These are phyloP conservation scores for Rubia balearica DNA, from an alignment of 305 asterid species.

Conservation along the genomic window DNA sequence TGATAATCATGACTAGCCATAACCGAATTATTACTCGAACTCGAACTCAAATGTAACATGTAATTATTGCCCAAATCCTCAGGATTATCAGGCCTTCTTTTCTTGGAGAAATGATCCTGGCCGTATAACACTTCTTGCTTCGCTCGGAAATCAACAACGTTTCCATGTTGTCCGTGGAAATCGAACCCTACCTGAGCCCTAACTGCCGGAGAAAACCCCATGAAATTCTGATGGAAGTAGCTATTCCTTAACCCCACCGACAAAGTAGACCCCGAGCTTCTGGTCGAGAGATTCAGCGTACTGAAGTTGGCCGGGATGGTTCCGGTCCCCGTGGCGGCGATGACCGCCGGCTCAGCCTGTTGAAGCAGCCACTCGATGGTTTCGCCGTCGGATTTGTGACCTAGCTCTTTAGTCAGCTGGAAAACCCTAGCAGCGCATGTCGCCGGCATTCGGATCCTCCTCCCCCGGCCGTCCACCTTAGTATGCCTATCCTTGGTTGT, in stretches of 20 bases:
- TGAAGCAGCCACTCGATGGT: slow-evolving; percentile 68
- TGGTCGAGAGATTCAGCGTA: slow-evolving; percentile 48
- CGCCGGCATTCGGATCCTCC: slow-evolving; percentile 69
- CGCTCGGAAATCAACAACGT: slow-evolving; percentile 20
- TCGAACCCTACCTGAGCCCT: slow-evolving; percentile 14
- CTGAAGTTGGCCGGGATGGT: slow-evolving; percentile 62
- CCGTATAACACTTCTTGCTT: slow-evolving; percentile 38
- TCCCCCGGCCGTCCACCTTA: slow-evolving; percentile 72
- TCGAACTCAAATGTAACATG: slow-evolving; percentile 44
- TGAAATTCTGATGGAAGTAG: slow-evolving; percentile 25
- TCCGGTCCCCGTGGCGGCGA: slow-evolving; percentile 76
- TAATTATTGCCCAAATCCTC: slow-evolving; percentile 36
- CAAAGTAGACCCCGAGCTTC: slow-evolving; percentile 49
- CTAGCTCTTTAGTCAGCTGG: slow-evolving; percentile 59
- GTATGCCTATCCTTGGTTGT: slow-evolving; percentile 60
- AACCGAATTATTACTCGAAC: slow-evolving; percentile 27
- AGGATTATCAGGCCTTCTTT: slow-evolving; percentile 30
- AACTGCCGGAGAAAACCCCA: slow-evolving; percentile 19
- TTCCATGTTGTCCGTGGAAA: slow-evolving; percentile 17
- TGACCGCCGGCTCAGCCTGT: slow-evolving; percentile 72
- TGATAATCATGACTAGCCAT: slow-evolving; percentile 46
- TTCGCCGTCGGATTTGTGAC: slow-evolving; percentile 67
- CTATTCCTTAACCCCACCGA: slow-evolving; percentile 27
- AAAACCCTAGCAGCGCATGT: slow-evolving; percentile 72
- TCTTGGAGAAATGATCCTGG: slow-evolving; percentile 20